Base-by-base conservation (phyloP, 257 asterid genomes). In the Primulina eburnea region DNA sequence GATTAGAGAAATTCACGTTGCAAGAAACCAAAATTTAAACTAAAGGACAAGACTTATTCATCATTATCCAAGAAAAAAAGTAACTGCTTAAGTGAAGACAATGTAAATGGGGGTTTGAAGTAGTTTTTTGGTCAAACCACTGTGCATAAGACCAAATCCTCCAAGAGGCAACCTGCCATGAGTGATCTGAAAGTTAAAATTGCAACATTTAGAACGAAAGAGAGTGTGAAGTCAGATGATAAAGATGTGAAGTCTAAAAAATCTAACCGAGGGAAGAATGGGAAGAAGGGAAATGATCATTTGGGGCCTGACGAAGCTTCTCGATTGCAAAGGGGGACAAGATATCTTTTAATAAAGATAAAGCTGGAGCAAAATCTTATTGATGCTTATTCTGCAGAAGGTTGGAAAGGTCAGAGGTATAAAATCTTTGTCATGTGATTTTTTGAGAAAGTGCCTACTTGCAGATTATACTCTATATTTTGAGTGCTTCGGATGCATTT, bases 361-460 rank as follows among this genome's bases (percentile, higher is more conserved):
- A 93, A 90, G 85, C 79, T 80, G 83, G 99, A 93, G 84, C 99
- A 93, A 90, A 90, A 93, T 77, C 90, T 93, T 47, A 82, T 93
- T 74, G 99, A 93, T 82, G 99, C 99, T 73, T 93, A 93, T 80
- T 89, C 96, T 71, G 71, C 90, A 33, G 97, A 93, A 81, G 99
- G 99, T 67, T 93, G 99, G 99, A 89, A 90, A 79, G 99, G 99
- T 71, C 97, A 93, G 82, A 93, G 99, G 99, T 93, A 86, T 78
- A 74, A 62, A 67, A 32, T 78, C 71, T 64, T 69, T 50, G 59
- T 24, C 65, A 82, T 38, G 2, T 64, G 65, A 65, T 66, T 63
- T 63, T 62, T 68, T 52, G 26, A 26, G 55, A 30, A 66, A 66
- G 26, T 62, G 64, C 60, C 69, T 67, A 62, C 63, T 72, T 67